A percentile compares a stretch with the other conserved stretches of the same genome.
Conservation (phyloP, 2,329 filamentous ascomycete species). For the Colletotrichum higginsianum region DNA sequence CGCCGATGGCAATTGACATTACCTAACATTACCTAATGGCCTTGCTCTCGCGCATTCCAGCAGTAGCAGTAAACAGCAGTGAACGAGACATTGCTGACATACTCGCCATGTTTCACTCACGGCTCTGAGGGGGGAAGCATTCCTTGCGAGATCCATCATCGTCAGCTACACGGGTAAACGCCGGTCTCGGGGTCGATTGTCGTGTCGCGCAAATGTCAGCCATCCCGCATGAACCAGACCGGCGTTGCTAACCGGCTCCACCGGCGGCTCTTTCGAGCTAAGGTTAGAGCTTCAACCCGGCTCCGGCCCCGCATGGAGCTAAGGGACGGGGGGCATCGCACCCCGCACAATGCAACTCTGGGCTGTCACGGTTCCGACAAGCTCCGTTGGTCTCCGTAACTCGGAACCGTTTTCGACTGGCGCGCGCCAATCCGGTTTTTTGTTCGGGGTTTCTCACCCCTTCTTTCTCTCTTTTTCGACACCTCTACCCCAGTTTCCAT, state of each 20-base stretch:
- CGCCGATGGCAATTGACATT: constrained; percentile 22
- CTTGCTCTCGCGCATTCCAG: not conserved
- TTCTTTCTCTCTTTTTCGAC: not conserved
- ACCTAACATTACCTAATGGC: constrained; percentile 38
- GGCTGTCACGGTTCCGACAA: constrained; percentile 39
- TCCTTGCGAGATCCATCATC: not conserved
- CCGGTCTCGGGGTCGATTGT: not conserved
- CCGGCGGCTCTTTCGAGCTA: constrained; percentile 33
- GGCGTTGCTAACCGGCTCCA: constrained; percentile 32
- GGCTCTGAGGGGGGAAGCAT: not conserved
- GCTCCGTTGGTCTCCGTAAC: constrained; percentile 38
- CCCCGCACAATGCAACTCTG: constrained; percentile 40
- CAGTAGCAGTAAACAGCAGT: too few relatives aligned
- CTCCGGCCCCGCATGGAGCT: constrained; percentile 40
- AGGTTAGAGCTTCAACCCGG: constrained; percentile 15
- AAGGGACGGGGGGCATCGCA: constrained; percentile 30
- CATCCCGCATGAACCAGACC: constrained; percentile 26
- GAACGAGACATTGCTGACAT: constrained; percentile 6
- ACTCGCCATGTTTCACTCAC: constrained; percentile 4
- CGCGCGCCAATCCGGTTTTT: constrained; percentile 28
- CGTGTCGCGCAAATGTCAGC: constrained; percentile 19
- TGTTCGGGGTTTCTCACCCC: not conserved
- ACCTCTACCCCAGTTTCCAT: constrained; percentile 26
- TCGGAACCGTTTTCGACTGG: constrained; percentile 29
- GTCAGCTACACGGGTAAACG: constrained; percentile 13